Evolutionary conservation across 768 basidiomycete genomes (phyloP), one percentile per base, ranked within the genome.

Genomic region (Trametes meyenii): DNA sequence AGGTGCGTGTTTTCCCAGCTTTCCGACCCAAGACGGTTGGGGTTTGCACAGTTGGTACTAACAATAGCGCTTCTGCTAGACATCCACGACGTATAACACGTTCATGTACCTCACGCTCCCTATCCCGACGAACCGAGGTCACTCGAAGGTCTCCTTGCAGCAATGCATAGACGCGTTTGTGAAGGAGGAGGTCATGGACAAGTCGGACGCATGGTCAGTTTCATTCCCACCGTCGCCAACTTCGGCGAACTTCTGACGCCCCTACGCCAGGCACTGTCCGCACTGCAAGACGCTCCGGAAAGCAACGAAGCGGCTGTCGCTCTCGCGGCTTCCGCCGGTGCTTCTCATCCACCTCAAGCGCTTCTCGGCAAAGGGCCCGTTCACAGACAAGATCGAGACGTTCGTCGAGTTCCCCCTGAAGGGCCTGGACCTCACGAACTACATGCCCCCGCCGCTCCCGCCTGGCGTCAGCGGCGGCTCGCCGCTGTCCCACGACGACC

Each of bases 361-460:
- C 44, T 97, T 97, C 78, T 91, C 92, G 54, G 86, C 88, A 66
- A 90, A 93, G 65, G 94, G 94, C 1, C 87, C 86, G 2, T 97
- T 96, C 74, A 95, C 92, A 38, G 95, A 98, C 78, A 98, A 98
- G 78, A 86, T 98, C 55, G 96, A 98, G 74, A 97, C 96, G 1
- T 85, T 88, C 63, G 91, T 98, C 43, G 92, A 97, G 63, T 99
- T 92, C 75, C 96, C 96, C 6, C 72, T 85, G 26, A 77, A 78
- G 50, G 73, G 73, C 39, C 76, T 87, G 21, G 85, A 87, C 65
- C 68, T 87, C 13, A 88, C 94, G 26, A 86, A 88, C 69, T 95
- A 92, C 72, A 88, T 98, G 83, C 96, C 96, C 2, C 81, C 88
- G 3, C 86, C 91, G 1, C 75, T 91, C 2, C 85, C 89, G 8